These are phyloP conservation scores for Camellia japonica DNA, from an alignment of 148 eudicot species.

Conservation along the genomic window DNA sequence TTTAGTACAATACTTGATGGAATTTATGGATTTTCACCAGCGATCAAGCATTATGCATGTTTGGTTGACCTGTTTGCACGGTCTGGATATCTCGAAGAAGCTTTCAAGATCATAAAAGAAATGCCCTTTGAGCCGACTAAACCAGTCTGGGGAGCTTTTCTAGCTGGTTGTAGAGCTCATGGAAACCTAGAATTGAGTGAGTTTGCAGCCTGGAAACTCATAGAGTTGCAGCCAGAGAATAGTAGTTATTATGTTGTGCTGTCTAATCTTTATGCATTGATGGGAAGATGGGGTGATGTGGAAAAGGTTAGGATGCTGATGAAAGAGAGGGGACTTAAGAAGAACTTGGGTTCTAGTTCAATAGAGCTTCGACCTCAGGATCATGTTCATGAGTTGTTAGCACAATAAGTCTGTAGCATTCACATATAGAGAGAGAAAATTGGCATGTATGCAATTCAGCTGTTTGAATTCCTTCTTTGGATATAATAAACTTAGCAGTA, in stretches of 20 bases:
- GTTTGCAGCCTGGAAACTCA: slow-evolving; percentile 44
- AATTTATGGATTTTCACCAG: slow-evolving; percentile 34
- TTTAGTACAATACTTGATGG: slow-evolving; percentile 30
- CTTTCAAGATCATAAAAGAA: slow-evolving; percentile 27
- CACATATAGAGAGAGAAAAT: too few relatives aligned
- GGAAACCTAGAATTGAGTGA: slow-evolving; percentile 33
- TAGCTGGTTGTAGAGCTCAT: slow-evolving; percentile 38
- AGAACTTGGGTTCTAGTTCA: slow-evolving; percentile 39
- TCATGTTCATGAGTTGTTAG: slow-evolving; percentile 14
- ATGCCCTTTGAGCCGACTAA: slow-evolving; percentile 40
- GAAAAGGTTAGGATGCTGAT: slow-evolving; percentile 36
- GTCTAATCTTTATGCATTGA: slow-evolving; percentile 40
- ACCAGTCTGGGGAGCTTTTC: slow-evolving; percentile 43
- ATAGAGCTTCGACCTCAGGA: slow-evolving; percentile 27
- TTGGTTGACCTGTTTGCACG: slow-evolving; percentile 47
- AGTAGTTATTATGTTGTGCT: slow-evolving; percentile 39
- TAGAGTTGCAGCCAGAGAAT: slow-evolving; percentile 37
- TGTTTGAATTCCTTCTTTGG: too few relatives aligned
- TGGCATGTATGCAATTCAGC: too few relatives aligned
- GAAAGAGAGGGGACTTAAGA: slow-evolving; percentile 46
- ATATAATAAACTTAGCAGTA: too few relatives aligned
- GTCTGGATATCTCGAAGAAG: slow-evolving; percentile 36
- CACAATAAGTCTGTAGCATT: neutral
- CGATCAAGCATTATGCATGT: slow-evolving; percentile 42
- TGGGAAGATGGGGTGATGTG: slow-evolving; percentile 36